Evolutionary conservation across 441 rosid genomes (phyloP).

Genomic region (Flueggea neowawraea): DNA sequence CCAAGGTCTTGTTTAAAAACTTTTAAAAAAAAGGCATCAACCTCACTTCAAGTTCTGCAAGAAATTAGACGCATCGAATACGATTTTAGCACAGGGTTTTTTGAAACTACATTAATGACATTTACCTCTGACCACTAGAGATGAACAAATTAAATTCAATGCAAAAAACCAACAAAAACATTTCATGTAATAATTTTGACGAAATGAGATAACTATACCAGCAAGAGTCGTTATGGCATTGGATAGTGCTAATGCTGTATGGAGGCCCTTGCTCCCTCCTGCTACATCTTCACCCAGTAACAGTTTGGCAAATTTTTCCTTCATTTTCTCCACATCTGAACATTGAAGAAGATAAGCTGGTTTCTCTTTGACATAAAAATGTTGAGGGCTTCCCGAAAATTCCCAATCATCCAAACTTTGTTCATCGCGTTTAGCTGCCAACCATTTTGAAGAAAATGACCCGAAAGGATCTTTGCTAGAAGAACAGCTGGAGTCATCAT

Average conservation of each 20-base stretch:
- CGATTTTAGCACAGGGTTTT: too few species aligned
- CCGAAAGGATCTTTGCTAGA: conserved; percentile 90
- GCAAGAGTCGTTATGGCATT: conserved; percentile 89
- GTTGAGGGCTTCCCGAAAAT: conserved; percentile 47
- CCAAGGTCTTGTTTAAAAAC: too few species aligned
- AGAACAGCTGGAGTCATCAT: conserved; percentile 84
- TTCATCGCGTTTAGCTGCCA: conserved; percentile 47
- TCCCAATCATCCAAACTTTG: conserved; percentile 60
- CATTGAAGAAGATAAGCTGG: conserved; percentile 33
- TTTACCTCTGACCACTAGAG: too few species aligned
- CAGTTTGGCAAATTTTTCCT: conserved; percentile 79
- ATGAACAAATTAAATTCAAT: too few species aligned
- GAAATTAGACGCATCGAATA: too few species aligned
- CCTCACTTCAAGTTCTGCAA: too few species aligned
- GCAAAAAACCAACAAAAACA: too few species aligned
- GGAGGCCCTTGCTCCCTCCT: conserved; percentile 76
- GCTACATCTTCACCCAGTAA: conserved; percentile 83
- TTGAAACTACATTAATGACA: too few species aligned
- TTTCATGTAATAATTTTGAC: too few species aligned
- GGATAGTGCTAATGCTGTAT: conserved; percentile 80
- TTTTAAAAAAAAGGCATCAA: too few species aligned
- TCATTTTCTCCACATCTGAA: conserved; percentile 80
- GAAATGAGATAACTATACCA: conserved; percentile 35
- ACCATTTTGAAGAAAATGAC: conserved; percentile 87
- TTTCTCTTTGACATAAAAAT: conserved; percentile 56